Conservation (phyloP, 2,329 filamentous ascomycete genomes). For the Venturia asperata region DNA sequence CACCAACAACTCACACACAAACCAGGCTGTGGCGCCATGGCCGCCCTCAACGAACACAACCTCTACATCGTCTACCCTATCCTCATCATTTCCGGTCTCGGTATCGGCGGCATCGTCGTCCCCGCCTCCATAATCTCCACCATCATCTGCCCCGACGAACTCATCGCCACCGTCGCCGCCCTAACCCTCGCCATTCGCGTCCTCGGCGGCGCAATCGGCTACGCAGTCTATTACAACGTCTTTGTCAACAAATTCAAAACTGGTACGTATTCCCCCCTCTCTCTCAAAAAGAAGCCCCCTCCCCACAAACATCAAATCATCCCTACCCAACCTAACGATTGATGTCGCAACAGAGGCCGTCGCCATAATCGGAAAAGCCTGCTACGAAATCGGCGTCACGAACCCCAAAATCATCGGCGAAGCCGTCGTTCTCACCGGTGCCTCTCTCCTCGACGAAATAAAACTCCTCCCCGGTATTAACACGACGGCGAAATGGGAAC, state of each 20-base stretch:
- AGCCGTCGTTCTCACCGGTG: constrained; percentile 18
- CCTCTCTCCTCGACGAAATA: constrained; percentile 12
- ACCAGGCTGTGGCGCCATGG: constrained; percentile 47
- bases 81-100: constrained; percentile 54
- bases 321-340: not conserved
- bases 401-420: constrained; percentile 11
- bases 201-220: constrained; percentile 59
- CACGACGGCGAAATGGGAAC: constrained; percentile 23
- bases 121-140: constrained; percentile 61
- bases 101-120: constrained; percentile 61
- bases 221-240: constrained; percentile 41
- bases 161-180: constrained; percentile 62
- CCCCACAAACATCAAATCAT: not conserved
- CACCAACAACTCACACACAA: not conserved
- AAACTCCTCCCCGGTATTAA: constrained; percentile 15
- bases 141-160: constrained; percentile 62
- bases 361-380: constrained; percentile 15
- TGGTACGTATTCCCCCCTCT: not conserved
- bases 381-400: constrained; percentile 15
- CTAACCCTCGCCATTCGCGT: constrained; percentile 63
- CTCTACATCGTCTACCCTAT: constrained; percentile 49
- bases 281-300: too few species aligned
- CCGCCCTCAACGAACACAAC: constrained; percentile 46
- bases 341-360: constrained; percentile 9
- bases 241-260: constrained; percentile 27